phyloP scores from a whole-genome alignment of 1,139 yeast genomes.

The Petasospora fabianii region DNA sequence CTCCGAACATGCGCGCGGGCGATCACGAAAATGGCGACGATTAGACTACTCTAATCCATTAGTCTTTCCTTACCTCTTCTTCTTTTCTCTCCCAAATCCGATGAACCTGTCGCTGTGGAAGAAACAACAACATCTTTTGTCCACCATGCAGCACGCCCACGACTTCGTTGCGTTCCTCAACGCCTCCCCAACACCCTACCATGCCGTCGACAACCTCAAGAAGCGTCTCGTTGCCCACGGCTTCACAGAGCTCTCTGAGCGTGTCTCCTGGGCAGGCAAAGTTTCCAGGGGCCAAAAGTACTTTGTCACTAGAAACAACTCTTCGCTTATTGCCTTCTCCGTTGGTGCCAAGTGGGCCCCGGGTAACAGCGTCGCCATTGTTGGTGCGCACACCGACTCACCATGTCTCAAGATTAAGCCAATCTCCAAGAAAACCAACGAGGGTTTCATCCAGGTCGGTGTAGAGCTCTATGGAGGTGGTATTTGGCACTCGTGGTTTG shows the following conservation, averaged over 20 bases:
- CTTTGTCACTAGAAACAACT: constrained; percentile 80
- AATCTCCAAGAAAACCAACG: constrained; percentile 64
- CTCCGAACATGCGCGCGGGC: no score
- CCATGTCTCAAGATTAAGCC: constrained; percentile 94
- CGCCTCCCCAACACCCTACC: constrained; percentile 91
- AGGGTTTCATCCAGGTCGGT: constrained; percentile 86
- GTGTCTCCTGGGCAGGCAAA: constrained; percentile 64
- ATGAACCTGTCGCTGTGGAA: constrained; percentile 14
- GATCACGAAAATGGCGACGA: no score
- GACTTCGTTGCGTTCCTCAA: constrained; percentile 78
- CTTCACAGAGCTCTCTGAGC: constrained; percentile 69
- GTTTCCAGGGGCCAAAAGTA: constrained; percentile 61
- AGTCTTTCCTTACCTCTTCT: no score
- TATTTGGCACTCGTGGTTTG: constrained; percentile 85
- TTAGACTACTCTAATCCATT: no score
- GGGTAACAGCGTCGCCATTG: constrained; percentile 83
- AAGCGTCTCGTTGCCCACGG: constrained; percentile 54
- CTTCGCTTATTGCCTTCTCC: constrained; percentile 84
- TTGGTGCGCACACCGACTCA: constrained; percentile 95
- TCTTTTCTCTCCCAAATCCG: no score
- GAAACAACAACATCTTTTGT: constrained; percentile 9
- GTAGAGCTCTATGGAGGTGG: constrained; percentile 97
- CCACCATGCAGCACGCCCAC: constrained; percentile 22
- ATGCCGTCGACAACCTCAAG: constrained; percentile 73
- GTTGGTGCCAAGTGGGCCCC: constrained; percentile 69